Base-by-base conservation (phyloP, 2,329 filamentous ascomycete species). In the Chaetomium sp. region DNA sequence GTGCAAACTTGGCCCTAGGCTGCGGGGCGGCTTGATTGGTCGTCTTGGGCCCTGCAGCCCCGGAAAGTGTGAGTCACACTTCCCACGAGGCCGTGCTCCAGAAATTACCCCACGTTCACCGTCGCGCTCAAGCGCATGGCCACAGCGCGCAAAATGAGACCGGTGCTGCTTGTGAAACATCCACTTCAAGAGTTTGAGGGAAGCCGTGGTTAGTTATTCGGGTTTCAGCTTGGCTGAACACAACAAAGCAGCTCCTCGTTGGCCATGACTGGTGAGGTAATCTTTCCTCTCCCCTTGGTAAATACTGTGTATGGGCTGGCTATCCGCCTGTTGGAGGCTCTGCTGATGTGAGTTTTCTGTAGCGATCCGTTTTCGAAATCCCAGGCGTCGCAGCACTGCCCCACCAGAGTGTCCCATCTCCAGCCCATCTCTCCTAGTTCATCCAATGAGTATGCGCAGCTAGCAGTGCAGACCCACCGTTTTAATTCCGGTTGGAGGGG, bases 51-150 rank as follows among this genome's bases (percentile, higher is more conserved):
- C 59, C 67, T 42, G 63, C 68, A 70, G 58, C 68, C 68, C 60
- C 60, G 67, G 66, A 61, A 69, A 65, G 67, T 72, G 69, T 74
- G 73, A 73, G 62, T 74, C 73, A 74, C 69, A 73, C 54, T 23
- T 50, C 50, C 25, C 57, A 60, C 51, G 45, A 50, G 25, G 29
- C 23, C 56, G 23, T 21, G 31, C 51, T 65, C 63, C 65, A 64
- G 57, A 68, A 68, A 62, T 62, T 57, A 67, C 61, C 61, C 64
- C 58, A 62, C 9, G 27, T 27, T 47, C 59, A 23, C 49, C 16
- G 29, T 53, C 27, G 27, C 5, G 31, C 10, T 8, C 54, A 27
- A 45, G n/a, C 38, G 19, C 38, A n/a, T 42, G 38, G 38, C 38
- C 38, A 23, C 27, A 19, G 42, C 7, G 16, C 38, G 16, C 38